These are phyloP conservation scores for Penicillium brevicompactum DNA, from an alignment of 2,329 filamentous ascomycete genomes.

Conservation along the genomic window DNA sequence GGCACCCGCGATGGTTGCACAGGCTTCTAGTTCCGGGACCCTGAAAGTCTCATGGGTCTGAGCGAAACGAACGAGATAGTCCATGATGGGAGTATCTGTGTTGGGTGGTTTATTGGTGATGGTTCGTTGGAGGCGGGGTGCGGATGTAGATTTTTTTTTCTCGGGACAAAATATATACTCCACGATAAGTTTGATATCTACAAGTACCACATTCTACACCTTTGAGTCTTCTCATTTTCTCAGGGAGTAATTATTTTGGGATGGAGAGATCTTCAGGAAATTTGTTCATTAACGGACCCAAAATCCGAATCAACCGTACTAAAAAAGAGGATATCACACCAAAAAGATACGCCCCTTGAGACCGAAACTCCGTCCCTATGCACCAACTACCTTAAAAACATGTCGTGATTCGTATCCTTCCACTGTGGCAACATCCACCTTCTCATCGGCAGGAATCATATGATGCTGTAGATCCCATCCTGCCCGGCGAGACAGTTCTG, in stretches of 20 bases:
- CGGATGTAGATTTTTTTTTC: conserved; percentile 16
- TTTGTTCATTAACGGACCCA: too few species aligned
- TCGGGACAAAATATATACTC: conserved; percentile 14
- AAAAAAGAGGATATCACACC: not conserved
- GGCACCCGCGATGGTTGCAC: conserved; percentile 70
- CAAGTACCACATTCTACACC: too few species aligned
- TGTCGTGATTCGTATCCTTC: conserved; percentile 52
- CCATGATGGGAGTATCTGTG: conserved; percentile 45
- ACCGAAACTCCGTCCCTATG: conserved; percentile 41
- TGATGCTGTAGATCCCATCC: conserved; percentile 80
- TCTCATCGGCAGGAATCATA: conserved; percentile 73
- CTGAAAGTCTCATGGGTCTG: conserved; percentile 93
- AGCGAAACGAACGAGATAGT: conserved; percentile 86
- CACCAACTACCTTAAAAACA: conserved; percentile 43
- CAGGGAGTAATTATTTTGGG: not conserved
- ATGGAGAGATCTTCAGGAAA: not conserved
- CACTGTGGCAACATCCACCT: conserved; percentile 57
- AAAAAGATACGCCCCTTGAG: conserved; percentile 22
- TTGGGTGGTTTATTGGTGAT: not conserved
- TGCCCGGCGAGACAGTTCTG: conserved; percentile 78
- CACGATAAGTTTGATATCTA: not conserved
- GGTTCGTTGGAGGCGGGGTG: conserved; percentile 16
- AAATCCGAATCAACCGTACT: not conserved
- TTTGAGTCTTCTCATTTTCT: not conserved
- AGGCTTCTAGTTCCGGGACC: conserved; percentile 76